phyloP scores from a whole-genome alignment of 495 filamentous ascomycete genomes.

The Clavariopsis aquatica region DNA sequence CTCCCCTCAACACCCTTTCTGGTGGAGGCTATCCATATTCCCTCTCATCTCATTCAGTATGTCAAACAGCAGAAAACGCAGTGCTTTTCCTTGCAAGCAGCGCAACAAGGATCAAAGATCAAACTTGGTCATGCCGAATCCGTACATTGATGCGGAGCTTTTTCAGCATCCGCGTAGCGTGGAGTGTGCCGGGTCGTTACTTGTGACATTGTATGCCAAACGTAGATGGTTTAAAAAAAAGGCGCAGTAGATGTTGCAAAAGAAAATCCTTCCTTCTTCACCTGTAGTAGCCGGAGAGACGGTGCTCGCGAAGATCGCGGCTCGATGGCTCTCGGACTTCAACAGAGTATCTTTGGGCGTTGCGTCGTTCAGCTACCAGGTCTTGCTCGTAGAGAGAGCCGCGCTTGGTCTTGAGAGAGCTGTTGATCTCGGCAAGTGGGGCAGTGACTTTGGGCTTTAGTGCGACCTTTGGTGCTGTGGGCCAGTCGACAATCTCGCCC shows the following conservation, averaged over 20 bases:
- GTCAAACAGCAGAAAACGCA: constrained; percentile 31
- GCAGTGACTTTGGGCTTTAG: constrained; percentile 16
- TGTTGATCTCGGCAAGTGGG: constrained; percentile 26
- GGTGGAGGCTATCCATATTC: constrained; percentile 18
- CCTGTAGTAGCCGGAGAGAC: constrained; percentile 38
- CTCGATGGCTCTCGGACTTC: constrained; percentile 43
- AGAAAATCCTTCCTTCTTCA: constrained; percentile 23
- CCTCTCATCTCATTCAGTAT: constrained; percentile 17
- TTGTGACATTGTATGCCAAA: constrained; percentile 10
- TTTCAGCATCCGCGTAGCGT: constrained; percentile 21
- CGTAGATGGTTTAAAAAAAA: constrained; percentile 11
- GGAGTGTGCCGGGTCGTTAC: constrained; percentile 6
- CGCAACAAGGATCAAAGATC: constrained; percentile 27
- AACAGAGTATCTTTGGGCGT: constrained; percentile 39
- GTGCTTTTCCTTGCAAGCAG: constrained; percentile 30
- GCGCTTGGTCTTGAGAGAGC: constrained; percentile 29
- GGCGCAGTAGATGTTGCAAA: constrained; percentile 5
- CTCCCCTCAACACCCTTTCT: constrained; percentile 26
- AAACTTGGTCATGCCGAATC: constrained; percentile 34
- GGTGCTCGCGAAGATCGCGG: constrained; percentile 39
- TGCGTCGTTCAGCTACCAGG: constrained; percentile 33
- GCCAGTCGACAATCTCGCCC: constrained; percentile 41
- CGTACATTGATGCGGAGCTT: constrained; percentile 22
- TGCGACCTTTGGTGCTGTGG: constrained; percentile 8
- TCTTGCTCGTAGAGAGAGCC: constrained; percentile 46